These are phyloP conservation scores for Galerina sulciceps DNA, from an alignment of 768 basidiomycete genomes.

Conservation along the genomic window DNA sequence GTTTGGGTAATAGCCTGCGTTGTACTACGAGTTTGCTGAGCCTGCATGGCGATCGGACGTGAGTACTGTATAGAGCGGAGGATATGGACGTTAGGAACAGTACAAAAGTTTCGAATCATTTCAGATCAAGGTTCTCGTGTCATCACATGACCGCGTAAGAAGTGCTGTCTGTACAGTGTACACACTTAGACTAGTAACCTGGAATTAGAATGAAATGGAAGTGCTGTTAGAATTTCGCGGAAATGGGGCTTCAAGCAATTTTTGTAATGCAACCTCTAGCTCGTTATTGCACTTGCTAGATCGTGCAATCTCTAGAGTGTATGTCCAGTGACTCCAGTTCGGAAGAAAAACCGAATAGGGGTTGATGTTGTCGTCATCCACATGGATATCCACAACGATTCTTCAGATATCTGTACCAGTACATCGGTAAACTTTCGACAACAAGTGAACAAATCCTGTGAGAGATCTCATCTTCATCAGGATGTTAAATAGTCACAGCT, in stretches of 20 bases:
- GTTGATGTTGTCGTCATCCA: neutral
- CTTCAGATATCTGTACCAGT: too few relatives aligned
- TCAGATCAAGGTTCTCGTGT: too few relatives aligned
- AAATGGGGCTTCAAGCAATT: constrained; percentile 9
- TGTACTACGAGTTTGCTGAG: constrained; percentile 36
- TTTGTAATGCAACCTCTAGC: neutral
- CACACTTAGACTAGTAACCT: too few relatives aligned
- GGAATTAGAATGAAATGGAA: too few relatives aligned
- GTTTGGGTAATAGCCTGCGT: constrained; percentile 52
- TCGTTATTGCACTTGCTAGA: neutral
- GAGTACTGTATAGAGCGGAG: neutral
- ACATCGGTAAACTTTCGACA: too few relatives aligned
- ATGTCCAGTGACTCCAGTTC: constrained; percentile 12
- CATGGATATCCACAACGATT: too few relatives aligned
- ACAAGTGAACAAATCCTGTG: too few relatives aligned
- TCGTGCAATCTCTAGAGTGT: neutral
- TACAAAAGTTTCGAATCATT: neutral
- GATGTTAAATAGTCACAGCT: neutral
- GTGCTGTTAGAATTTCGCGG: too few relatives aligned
- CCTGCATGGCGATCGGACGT: constrained; percentile 31
- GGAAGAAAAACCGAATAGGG: constrained; percentile 1
- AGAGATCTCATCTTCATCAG: too few relatives aligned
- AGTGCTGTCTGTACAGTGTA: too few relatives aligned
- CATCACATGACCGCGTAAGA: too few relatives aligned
- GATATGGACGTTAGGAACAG: neutral